phyloP scores from a whole-genome alignment of 2,329 filamentous ascomycete species.

The Camillea tinctor region DNA sequence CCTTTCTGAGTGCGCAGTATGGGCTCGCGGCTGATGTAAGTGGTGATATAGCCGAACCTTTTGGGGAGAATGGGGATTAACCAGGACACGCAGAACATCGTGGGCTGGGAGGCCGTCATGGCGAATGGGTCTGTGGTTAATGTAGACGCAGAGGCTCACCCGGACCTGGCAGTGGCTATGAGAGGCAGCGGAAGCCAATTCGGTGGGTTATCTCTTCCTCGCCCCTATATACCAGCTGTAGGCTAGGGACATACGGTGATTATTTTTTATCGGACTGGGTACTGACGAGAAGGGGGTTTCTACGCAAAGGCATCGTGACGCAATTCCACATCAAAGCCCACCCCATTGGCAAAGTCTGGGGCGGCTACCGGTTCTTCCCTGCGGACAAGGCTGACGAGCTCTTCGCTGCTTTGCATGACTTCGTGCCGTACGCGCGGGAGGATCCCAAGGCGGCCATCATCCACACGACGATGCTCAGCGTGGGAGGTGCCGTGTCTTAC shows the following conservation, averaged over 20 bases:
- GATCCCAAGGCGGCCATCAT: constrained; percentile 34
- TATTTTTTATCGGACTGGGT: not conserved
- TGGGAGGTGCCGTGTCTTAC: constrained; percentile 20
- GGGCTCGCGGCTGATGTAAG: constrained; percentile 30
- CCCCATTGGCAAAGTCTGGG: constrained; percentile 37
- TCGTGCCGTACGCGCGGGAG: constrained; percentile 23
- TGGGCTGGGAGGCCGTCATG: constrained; percentile 28
- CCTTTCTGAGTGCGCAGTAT: constrained; percentile 30
- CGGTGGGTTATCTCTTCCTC: constrained; percentile 13
- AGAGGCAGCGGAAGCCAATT: constrained; percentile 30
- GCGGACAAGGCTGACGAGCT: constrained; percentile 27
- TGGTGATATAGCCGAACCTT: not conserved
- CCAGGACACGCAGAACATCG: constrained; percentile 16
- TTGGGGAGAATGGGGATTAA: not conserved
- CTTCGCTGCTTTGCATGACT: constrained; percentile 34
- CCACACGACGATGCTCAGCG: constrained; percentile 20
- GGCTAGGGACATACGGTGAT: not conserved
- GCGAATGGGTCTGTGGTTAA: constrained; percentile 26
- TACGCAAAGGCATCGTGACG: constrained; percentile 33
- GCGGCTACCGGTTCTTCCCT: constrained; percentile 36
- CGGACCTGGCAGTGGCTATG: constrained; percentile 28
- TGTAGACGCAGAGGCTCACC: constrained; percentile 25
- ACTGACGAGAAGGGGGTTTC: not conserved
- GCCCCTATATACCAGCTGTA: too few relatives aligned
- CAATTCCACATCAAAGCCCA: constrained; percentile 32